These are phyloP conservation scores for Lotus japonicus DNA, from an alignment of 306 rosid species.

Conservation along the genomic window DNA sequence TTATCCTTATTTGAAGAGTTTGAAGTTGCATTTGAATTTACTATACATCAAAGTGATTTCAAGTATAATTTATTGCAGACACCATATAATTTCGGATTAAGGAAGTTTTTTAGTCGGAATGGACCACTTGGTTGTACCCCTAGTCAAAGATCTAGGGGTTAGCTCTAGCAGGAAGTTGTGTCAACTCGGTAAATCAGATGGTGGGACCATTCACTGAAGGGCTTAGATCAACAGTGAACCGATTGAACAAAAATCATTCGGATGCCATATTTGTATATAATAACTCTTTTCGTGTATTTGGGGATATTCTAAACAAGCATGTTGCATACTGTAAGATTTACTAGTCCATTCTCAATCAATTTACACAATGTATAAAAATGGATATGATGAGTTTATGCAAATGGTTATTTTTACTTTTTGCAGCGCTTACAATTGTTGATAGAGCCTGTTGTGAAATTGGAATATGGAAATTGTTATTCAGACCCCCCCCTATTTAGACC, in stretches of 20 bases:
- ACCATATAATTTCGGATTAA: slow-evolving; percentile 41
- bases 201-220: slow-evolving; percentile 57
- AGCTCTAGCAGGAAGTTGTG: slow-evolving; percentile 48
- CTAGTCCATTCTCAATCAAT: not conserved
- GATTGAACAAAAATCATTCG: no score
- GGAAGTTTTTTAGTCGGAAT: slow-evolving; percentile 58
- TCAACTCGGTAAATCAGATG: slow-evolving; percentile 49
- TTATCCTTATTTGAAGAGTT: no score
- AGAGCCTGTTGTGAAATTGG: slow-evolving; percentile 69
- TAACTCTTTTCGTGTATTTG: no score
- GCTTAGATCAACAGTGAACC: slow-evolving; percentile 39
- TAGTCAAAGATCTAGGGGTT: slow-evolving; percentile 34
- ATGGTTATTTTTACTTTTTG: not conserved
- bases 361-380: no score
- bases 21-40: no score
- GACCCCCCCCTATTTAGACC: no score
- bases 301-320: slow-evolving; percentile 58
- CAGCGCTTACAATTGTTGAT: slow-evolving; percentile 57
- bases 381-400: not conserved
- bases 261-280: no score
- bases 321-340: slow-evolving; percentile 34
- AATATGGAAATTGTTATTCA: slow-evolving; percentile 23
- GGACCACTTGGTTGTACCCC: slow-evolving; percentile 84
- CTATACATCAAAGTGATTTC: no score
- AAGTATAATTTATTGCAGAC: slow-evolving; percentile 19